Evolutionary conservation across 2,329 filamentous ascomycete genomes (phyloP).

Genomic region (Talaromyces sp.): DNA sequence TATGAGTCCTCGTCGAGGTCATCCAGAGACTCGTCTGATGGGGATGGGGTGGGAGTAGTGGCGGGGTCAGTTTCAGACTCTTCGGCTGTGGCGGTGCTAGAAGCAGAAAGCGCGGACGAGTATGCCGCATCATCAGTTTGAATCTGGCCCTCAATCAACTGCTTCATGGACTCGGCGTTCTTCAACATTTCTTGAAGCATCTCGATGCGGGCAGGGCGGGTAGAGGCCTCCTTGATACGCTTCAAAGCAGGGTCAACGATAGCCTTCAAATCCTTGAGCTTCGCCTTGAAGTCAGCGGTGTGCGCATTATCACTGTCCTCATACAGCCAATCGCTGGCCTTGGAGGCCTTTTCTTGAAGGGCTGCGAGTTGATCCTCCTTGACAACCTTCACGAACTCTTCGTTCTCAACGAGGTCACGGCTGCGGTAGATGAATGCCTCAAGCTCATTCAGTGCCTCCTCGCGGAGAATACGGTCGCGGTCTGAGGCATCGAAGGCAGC

Average conservation of each 20-base stretch:
- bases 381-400: slow-evolving; percentile 71
- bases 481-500: slow-evolving; percentile 86
- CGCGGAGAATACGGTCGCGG: slow-evolving; percentile 71
- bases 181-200: slow-evolving; percentile 70
- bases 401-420: slow-evolving; percentile 78
- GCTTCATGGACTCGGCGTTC: slow-evolving; percentile 70
- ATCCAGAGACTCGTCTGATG: slow-evolving; percentile 59
- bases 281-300: slow-evolving; percentile 72
- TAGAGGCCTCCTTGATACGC: slow-evolving; percentile 70
- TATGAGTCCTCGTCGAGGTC: slow-evolving; percentile 74
- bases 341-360: slow-evolving; percentile 69
- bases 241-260: slow-evolving; percentile 77
- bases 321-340: slow-evolving; percentile 87
- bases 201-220: slow-evolving; percentile 71
- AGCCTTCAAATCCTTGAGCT: slow-evolving; percentile 74
- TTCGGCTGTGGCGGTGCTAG: slow-evolving; percentile 43
- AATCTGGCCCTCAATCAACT: slow-evolving; percentile 71
- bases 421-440: slow-evolving; percentile 90
- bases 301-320: slow-evolving; percentile 77
- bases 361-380: slow-evolving; percentile 67
- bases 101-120: slow-evolving; percentile 55
- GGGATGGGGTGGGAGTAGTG: slow-evolving; percentile 36
- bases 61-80: slow-evolving; percentile 51
- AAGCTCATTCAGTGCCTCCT: slow-evolving; percentile 89
- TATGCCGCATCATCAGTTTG: slow-evolving; percentile 68